A percentile compares a stretch with the other conserved stretches of the same genome.
Conservation (phyloP, 1,284 basidiomycete genomes). For the Boletellus dicymbophilus region DNA sequence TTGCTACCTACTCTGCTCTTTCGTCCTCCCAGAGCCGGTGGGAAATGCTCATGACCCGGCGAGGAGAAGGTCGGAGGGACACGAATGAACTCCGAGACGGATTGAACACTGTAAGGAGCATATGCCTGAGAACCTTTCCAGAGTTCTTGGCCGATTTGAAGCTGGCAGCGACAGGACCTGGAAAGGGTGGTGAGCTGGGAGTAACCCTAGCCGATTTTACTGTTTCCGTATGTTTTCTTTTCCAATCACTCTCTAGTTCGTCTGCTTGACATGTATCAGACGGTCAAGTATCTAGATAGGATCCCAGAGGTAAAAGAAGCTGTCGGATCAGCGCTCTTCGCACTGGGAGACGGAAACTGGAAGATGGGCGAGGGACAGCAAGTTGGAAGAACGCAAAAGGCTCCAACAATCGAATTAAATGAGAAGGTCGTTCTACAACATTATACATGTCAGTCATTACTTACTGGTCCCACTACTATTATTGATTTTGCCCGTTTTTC, state of each 20-base stretch:
- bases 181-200: slow-evolving; percentile 50
- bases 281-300: slow-evolving; percentile 65
- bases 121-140: slow-evolving; percentile 78
- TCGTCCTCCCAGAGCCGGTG: slow-evolving; percentile 57
- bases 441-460: slow-evolving; percentile 58
- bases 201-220: slow-evolving; percentile 67
- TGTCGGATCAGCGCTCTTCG: slow-evolving; percentile 60
- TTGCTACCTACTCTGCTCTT: slow-evolving; percentile 64
- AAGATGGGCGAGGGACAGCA: slow-evolving; percentile 81
- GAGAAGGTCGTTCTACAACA: slow-evolving; percentile 69
- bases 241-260: neutral
- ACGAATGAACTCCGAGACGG: slow-evolving; percentile 74
- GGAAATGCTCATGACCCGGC: slow-evolving; percentile 60
- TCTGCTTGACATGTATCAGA: slow-evolving; percentile 39
- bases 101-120: slow-evolving; percentile 57
- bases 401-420: slow-evolving; percentile 47
- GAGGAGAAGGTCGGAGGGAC: slow-evolving; percentile 43
- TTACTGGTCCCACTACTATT: no score
- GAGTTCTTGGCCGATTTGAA: slow-evolving; percentile 79
- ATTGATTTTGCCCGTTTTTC: no score
- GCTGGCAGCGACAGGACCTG: slow-evolving; percentile 47
- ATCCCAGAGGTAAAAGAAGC: slow-evolving; percentile 69
- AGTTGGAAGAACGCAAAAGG: slow-evolving; percentile 51
- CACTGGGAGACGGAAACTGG: slow-evolving; percentile 84
- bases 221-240: slow-evolving; percentile 46